Evolutionary conservation across 2,329 filamentous ascomycete species (phyloP), one percentile per base, ranked within the genome.

Genomic region (Escovopsis weberi): DNA sequence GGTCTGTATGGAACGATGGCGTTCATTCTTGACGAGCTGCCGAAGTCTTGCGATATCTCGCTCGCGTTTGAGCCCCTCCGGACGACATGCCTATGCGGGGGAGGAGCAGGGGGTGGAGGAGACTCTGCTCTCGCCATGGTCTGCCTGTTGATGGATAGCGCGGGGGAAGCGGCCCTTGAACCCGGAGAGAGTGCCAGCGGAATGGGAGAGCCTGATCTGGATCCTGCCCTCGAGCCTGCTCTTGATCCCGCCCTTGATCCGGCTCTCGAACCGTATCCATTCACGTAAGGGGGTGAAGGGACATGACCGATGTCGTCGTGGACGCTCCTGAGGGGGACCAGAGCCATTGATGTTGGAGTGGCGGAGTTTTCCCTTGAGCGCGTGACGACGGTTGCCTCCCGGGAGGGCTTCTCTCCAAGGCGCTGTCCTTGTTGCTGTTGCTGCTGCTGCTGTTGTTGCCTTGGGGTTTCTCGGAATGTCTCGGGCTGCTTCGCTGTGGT

Each of bases 91-190:
- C 87, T 80, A 48, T 93, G 88, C 6, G 88, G 86, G 8, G 82
- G 82, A 0, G 88, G 87, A 2, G 86, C 80, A 2, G 87, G 86
- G 7, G 87, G 86, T 15, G 86, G 85, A 8, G 82, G 82, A 18
- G 75, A 77, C 35, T 74, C 71, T 33, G 65, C 63, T 37, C 68
- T 59, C 18, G 63, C 54, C 44, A 56, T 45, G 12, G 48, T 51
- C 12, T 45, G 47, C 36, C 52, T 52, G 35, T 45, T 48, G 26
- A 55, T 40, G 2, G 49, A 45, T 2, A 50, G 47, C 18, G 48
- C 48, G 12, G 51, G 51, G 23, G 51, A 60, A 4, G 47, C 54
- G 10, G 65, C 66, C 49, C 35, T 37, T 2, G 35, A 23, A 6
- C 45, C 63, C 50, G 52, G 65, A 51, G 52, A 67, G 54, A 60